These are phyloP conservation scores for Hanseniaspora gamundiae DNA, from an alignment of 1,139 yeast species.

Conservation along the genomic window DNA sequence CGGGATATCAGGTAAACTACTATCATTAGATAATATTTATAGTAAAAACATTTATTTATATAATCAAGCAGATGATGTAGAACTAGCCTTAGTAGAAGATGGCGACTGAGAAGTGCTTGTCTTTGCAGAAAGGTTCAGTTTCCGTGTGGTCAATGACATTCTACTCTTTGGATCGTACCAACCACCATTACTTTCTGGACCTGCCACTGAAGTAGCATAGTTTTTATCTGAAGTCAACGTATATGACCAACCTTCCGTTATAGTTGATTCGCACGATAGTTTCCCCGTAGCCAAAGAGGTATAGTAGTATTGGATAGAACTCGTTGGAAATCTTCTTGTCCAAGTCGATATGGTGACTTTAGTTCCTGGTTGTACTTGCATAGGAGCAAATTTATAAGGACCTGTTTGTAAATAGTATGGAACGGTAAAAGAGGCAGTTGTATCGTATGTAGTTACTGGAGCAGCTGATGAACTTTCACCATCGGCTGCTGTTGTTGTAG, in stretches of 20 bases:
- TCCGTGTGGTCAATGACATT: conserved; percentile 1
- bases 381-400: conserved; percentile 66
- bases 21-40: too few species aligned
- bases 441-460: conserved; percentile 13
- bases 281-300: conserved; percentile 19
- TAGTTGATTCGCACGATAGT: conserved; percentile 39
- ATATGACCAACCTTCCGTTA: conserved; percentile 79
- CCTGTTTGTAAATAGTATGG: conserved; percentile 74
- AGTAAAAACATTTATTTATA: too few species aligned
- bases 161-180: conserved; percentile 27
- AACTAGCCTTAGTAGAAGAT: background rate
- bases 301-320: conserved; percentile 48
- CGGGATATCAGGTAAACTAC: too few species aligned
- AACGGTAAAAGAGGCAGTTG: conserved; percentile 31
- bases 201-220: conserved; percentile 38
- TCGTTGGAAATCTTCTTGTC: conserved; percentile 51
- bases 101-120: too few species aligned
- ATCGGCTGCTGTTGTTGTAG: conserved; percentile 8
- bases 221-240: conserved; percentile 51
- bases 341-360: conserved; percentile 47
- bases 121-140: background rate
- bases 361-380: conserved; percentile 78
- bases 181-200: conserved; percentile 12
- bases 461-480: conserved; percentile 7
- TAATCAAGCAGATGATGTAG: background rate